Base-by-base conservation (phyloP, 345 rosid genomes). In the Brassica incana region DNA sequence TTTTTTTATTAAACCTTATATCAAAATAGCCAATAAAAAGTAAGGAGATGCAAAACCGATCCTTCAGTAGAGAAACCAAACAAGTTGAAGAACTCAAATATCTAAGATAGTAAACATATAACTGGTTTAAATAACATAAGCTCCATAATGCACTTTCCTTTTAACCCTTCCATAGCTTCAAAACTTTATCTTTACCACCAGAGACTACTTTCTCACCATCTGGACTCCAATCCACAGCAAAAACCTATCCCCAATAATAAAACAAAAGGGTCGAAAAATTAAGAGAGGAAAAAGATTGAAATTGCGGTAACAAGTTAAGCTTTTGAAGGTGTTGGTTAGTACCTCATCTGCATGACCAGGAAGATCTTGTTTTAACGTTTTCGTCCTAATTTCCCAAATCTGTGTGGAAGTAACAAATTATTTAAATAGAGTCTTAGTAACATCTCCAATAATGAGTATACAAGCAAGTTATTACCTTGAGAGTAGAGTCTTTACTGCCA, bases 301-400 rank as follows among this genome's bases (percentile, higher is more conserved):
- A 16, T 16, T 16, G 1, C 12, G 25, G 5, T 7, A 58, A 18
- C 6, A 59, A 59, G 29, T 0, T 20, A 1, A 59, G 12, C 4
- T 8, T 59, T 20, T 68, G 6, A 8, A 54, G 69, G 52, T 35
- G 58, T 50, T 50, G 8, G 27, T 69, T 77, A 45, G 18, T 84
- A 91, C 99, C 97, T 92, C 98, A 76, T 91, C 98, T 45, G 91
- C 92, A 84, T 92, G 99, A 48, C 99, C 98, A 15, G 98, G 95
- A 71, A 93, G 95, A 80, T 94, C 98, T 87, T 92, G 97, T 79
- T 94, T 94, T 76, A 91, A 79, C 80, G 87, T 88, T 82, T 83
- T 89, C 6, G 97, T 84, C 68, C 92, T 87, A 16, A 92, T 86
- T 74, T 92, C 97, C 98, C 97, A 94, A 65, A 94, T 88, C 98